Evolutionary conservation across 2,329 filamentous ascomycete genomes (phyloP).

Genomic region (Rutstroemia sp.): DNA sequence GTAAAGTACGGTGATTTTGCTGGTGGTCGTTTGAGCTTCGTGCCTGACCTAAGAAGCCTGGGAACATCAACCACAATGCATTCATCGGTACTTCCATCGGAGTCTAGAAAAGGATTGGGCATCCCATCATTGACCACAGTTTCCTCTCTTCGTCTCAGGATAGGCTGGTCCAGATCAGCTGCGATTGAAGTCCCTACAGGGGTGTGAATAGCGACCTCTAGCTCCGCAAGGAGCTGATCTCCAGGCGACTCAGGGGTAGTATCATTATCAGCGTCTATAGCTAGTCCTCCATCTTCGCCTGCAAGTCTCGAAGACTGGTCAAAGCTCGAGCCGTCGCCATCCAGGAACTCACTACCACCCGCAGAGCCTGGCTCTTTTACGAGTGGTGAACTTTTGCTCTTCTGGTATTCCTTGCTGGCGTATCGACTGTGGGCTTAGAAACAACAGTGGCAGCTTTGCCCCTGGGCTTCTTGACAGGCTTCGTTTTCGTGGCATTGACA

Average conservation of each 20-base stretch:
- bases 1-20: constrained; percentile 29
- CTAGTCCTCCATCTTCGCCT: background rate
- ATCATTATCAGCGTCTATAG: constrained; percentile 3
- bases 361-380: constrained; percentile 26
- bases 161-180: background rate
- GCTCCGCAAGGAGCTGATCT: background rate
- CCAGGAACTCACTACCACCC: constrained; percentile 30
- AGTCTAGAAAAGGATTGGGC: constrained; percentile 13
- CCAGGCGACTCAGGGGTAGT: background rate
- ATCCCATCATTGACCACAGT: background rate
- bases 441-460: constrained; percentile 9
- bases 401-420: constrained; percentile 11
- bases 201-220: constrained; percentile 8
- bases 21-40: constrained; percentile 19
- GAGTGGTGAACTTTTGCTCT: constrained; percentile 30
- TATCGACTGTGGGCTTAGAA: constrained; percentile 1
- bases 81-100: constrained; percentile 13
- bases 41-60: background rate
- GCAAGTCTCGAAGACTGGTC: background rate
- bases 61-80: constrained; percentile 11
- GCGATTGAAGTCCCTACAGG: constrained; percentile 1
- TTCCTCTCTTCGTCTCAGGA: background rate
- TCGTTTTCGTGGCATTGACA: constrained; percentile 14
- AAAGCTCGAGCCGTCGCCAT: constrained; percentile 6
- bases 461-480: constrained; percentile 7